Percentiles rank a stretch among this genome's conserved stretches.
Evolutionary conservation across 169 alveolate genomes (phyloP).

Genomic region (Amoebophrya sp.): DNA sequence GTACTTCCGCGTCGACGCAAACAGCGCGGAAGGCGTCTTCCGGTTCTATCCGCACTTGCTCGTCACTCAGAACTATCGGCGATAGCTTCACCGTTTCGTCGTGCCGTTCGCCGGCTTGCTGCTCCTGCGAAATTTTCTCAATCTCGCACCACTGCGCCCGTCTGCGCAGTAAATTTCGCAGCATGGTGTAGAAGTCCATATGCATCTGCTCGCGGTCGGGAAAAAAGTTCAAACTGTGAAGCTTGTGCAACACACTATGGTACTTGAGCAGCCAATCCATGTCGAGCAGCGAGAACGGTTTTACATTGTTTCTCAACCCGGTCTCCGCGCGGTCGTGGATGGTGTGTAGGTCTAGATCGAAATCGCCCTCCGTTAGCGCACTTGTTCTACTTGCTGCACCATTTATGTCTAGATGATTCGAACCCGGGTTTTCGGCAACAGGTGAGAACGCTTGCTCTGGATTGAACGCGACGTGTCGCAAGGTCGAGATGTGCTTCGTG

Average conservation of each 20-base stretch:
- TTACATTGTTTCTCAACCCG: neutral
- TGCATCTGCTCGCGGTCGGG: neutral
- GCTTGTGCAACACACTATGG: neutral
- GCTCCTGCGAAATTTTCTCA: too few species aligned
- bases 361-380: neutral
- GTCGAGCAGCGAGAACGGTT: neutral
- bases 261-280: neutral
- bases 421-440: too few species aligned
- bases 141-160: neutral
- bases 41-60: neutral
- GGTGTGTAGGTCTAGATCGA: neutral
- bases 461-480: too few species aligned
- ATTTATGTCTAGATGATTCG: too few species aligned
- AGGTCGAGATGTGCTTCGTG: too few species aligned
- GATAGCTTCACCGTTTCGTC: neutral
- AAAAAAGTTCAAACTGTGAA: neutral
- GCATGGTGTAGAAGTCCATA: neutral
- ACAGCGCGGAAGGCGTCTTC: neutral
- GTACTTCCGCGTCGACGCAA: neutral
- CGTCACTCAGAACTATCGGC: neutral
- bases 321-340: neutral
- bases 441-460: too few species aligned
- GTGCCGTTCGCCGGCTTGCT: too few species aligned
- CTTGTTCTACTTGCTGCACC: too few species aligned
- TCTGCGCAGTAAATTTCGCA: neutral